phyloP scores from a whole-genome alignment of 1,284 basidiomycete species.

The Ustilago cynodontis region DNA sequence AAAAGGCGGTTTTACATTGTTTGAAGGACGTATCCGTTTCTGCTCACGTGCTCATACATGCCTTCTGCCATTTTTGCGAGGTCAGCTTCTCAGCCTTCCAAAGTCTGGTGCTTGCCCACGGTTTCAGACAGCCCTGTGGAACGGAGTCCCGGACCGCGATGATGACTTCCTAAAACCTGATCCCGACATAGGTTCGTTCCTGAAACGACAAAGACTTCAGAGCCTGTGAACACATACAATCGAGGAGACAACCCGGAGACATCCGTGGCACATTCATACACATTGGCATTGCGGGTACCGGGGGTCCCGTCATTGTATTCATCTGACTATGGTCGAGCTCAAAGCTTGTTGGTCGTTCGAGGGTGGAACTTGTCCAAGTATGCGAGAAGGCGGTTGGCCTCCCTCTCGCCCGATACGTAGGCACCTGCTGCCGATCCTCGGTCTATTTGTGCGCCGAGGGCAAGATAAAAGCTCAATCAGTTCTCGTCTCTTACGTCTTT shows the following conservation, averaged over 20 bases:
- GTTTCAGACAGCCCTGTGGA: neutral
- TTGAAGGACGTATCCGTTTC: neutral
- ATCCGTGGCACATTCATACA: neutral
- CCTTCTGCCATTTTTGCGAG: neutral
- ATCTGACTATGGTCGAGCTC: neutral
- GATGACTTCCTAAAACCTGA: neutral
- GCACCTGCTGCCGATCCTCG: slow-evolving; percentile 72
- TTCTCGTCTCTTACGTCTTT: neutral
- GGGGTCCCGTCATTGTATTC: neutral
- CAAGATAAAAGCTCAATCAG: slow-evolving; percentile 2
- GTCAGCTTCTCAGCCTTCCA: neutral
- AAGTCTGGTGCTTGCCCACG: neutral
- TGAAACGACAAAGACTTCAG: too few species aligned
- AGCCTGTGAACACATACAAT: neutral
- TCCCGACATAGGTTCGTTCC: too few species aligned
- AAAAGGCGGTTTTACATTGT: neutral
- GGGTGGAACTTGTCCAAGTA: slow-evolving; percentile 47
- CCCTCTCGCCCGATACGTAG: slow-evolving; percentile 71
- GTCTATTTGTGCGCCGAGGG: slow-evolving; percentile 10
- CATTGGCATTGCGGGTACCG: neutral
- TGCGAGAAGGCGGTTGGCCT: slow-evolving; percentile 65
- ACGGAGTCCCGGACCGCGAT: neutral
- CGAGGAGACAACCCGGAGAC: neutral
- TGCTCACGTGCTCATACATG: neutral
- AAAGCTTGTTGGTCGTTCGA: slow-evolving; percentile 35